These are phyloP conservation scores for Barnettozyma vustinii DNA, from an alignment of 805 yeast species.

Conservation along the genomic window DNA sequence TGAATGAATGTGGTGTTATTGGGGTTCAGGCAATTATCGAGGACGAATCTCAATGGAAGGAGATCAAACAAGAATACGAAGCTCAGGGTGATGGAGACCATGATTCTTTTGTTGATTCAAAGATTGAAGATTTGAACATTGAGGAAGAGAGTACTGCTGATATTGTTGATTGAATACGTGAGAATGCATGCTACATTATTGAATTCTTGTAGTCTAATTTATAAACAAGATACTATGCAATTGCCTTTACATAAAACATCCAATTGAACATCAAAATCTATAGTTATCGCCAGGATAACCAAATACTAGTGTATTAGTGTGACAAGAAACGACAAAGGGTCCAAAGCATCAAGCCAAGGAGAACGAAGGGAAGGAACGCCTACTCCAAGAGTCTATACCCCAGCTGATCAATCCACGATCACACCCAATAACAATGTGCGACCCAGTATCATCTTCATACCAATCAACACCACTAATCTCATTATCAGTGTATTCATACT, in stretches of 20 bases:
- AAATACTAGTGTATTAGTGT: too few relatives aligned
- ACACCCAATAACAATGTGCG: slow-evolving; percentile 53
- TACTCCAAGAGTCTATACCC: slow-evolving; percentile 60
- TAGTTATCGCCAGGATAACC: too few relatives aligned
- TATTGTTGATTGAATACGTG: slow-evolving; percentile 32
- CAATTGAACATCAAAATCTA: too few relatives aligned
- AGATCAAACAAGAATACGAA: slow-evolving; percentile 42
- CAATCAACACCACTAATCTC: slow-evolving; percentile 63
- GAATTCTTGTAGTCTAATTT: neutral
- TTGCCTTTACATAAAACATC: neutral
- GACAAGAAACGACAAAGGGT: too few relatives aligned
- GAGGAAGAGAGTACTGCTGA: slow-evolving; percentile 30
- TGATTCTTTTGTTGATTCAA: neutral
- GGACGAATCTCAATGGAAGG: slow-evolving; percentile 63
- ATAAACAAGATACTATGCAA: too few relatives aligned
- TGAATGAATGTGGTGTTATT: slow-evolving; percentile 78
- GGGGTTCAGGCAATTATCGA: slow-evolving; percentile 75
- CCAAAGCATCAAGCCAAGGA: slow-evolving; percentile 34
- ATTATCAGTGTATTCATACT: slow-evolving; percentile 31
- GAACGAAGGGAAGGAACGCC: slow-evolving; percentile 56
- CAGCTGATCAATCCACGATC: slow-evolving; percentile 65
- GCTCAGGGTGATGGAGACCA: neutral
- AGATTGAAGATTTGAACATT: slow-evolving; percentile 16
- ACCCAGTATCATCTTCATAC: slow-evolving; percentile 44
- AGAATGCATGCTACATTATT: too few relatives aligned